These are phyloP conservation scores for Arachis monticola DNA, from an alignment of 331 rosid species.

Conservation along the genomic window DNA sequence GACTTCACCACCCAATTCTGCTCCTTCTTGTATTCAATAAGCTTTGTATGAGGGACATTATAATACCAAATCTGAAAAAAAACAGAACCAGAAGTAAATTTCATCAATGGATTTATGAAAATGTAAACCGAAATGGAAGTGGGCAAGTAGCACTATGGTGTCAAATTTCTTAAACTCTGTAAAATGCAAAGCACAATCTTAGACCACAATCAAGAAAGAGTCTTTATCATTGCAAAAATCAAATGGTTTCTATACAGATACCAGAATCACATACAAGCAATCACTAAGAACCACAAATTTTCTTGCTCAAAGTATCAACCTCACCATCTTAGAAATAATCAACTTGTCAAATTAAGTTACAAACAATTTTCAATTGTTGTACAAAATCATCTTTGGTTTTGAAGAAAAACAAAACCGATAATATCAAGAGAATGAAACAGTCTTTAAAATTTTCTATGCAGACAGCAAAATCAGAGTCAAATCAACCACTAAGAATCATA, in stretches of 20 bases:
- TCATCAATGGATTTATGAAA: background rate
- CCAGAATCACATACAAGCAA: no score
- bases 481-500: slow-evolving; percentile 19
- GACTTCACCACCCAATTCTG: slow-evolving; percentile 81
- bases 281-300: no score
- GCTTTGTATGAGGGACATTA: slow-evolving; percentile 86
- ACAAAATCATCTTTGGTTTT: background rate
- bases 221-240: no score
- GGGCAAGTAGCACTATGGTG: background rate
- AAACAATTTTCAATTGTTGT: no score
- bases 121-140: background rate
- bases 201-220: no score
- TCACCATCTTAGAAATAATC: no score
- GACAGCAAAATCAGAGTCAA: slow-evolving; percentile 5
- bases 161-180: no score
- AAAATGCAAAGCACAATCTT: no score
- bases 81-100: background rate
- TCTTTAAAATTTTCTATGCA: background rate
- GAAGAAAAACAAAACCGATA: background rate
- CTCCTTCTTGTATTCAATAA: slow-evolving; percentile 87
- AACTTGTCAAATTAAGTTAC: no score
- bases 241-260: no score
- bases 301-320: no score
- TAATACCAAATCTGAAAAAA: slow-evolving; percentile 74
- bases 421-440: slow-evolving; percentile 16